Base-by-base conservation (phyloP, 106 monocot species). In the Phalaenopsis aphrodite region DNA sequence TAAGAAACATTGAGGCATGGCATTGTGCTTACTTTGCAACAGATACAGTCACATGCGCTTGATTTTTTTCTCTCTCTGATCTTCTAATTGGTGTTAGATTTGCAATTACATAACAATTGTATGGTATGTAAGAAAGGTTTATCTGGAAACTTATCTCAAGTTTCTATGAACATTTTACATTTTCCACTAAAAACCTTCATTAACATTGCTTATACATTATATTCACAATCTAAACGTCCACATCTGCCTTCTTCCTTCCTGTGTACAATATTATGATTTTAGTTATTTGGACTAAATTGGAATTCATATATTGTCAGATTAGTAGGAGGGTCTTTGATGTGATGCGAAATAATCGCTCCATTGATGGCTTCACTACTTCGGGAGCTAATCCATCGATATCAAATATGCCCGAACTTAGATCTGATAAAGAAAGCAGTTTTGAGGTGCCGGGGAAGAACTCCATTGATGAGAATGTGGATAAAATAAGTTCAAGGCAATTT, bases 291-390 rank as follows among this genome's bases (percentile, higher is more conserved):
- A 74, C 43, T 45, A 45, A 74, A 19, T 74, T 42, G 74, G 30
- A 74, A 74, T 74, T 42, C 43, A 74, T 45, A 8, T 47, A 42
- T 49, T 81, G 37, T 80, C 88, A 96, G 96, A 96, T 96, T 15
- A 96, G 96, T 79, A 83, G 87, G 78, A 91, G 91, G 75, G 96
- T 96, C 3, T 96, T 93, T 81, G 91, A 91, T 24, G 84, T 88
- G 75, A 83, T 87, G 78, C 85, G 84, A 67, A 65, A 11, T 17
- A 49, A 83, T 79, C 30, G 23, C 15, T 65, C 64, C 24, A 43
- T 38, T 46, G 41, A 81, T 47, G 47, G 47, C n/a, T 67, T 78
- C 21, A 68, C 64, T 42, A 7, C 30, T 71, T 45, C 77, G 30
- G 69, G 48, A 8, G 36, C 52, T 83, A 18, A 23, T 73, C n/a